Conservation (phyloP, 2,329 filamentous ascomycete genomes). For the Aspergillus sp. region DNA sequence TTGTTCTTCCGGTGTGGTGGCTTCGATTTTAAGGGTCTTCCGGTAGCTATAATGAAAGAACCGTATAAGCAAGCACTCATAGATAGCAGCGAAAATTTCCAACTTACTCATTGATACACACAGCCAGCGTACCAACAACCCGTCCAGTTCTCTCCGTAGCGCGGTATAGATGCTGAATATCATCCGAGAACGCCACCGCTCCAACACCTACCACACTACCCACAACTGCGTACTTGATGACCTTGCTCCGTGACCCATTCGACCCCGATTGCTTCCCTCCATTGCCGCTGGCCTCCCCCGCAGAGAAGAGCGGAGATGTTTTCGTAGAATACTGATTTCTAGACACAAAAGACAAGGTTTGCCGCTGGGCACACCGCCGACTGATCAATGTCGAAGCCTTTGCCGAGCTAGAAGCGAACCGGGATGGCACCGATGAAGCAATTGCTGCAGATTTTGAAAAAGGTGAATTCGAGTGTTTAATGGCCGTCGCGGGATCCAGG, state of each 20-base stretch:
- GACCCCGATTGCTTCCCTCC: constrained; percentile 7
- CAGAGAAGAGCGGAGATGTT: constrained; percentile 9
- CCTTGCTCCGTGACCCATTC: constrained; percentile 15
- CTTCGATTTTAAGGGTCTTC: constrained; percentile 68
- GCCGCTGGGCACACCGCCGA: not conserved
- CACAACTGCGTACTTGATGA: constrained; percentile 28
- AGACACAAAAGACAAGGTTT: not conserved
- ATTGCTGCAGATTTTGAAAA: not conserved
- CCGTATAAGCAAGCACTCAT: constrained; percentile 3
- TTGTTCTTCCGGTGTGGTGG: constrained; percentile 60
- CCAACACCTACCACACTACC: constrained; percentile 36
- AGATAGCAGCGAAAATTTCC: not conserved
- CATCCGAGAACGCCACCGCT: constrained; percentile 52
- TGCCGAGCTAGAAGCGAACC: not conserved
- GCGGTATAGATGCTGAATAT: constrained; percentile 71
- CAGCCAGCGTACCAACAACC: constrained; percentile 67
- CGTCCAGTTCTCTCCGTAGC: constrained; percentile 73
- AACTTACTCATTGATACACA: constrained; percentile 84
- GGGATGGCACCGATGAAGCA: not conserved
- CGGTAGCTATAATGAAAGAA: constrained; percentile 63
- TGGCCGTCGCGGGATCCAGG: constrained; percentile 22
- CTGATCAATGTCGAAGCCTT: not conserved
- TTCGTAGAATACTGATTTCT: constrained; percentile 15
- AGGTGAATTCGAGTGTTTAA: constrained; percentile 12
- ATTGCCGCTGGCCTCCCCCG: constrained; percentile 6